These are phyloP conservation scores for Petasospora fabianii DNA, from an alignment of 1,139 yeast species.

Conservation along the genomic window DNA sequence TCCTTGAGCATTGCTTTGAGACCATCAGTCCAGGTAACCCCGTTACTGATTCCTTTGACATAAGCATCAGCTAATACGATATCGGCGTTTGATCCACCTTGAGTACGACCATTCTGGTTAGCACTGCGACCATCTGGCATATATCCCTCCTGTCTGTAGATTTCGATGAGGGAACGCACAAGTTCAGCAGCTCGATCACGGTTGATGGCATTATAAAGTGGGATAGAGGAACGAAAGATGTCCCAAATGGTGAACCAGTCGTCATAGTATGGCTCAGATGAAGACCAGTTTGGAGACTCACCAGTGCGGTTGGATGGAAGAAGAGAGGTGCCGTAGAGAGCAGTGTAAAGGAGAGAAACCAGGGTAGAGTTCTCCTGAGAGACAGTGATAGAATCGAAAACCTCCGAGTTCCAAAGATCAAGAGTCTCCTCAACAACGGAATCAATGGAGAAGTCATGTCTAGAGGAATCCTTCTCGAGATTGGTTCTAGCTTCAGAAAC, in stretches of 20 bases:
- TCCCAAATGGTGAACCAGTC: slow-evolving; percentile 43
- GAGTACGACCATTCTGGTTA: slow-evolving; percentile 39
- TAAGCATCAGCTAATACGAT: slow-evolving; percentile 40
- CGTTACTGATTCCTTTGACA: slow-evolving; percentile 29
- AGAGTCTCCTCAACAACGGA: slow-evolving; percentile 27
- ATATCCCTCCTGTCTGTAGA: slow-evolving; percentile 35
- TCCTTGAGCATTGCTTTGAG: slow-evolving; percentile 37
- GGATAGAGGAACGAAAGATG: slow-evolving; percentile 36
- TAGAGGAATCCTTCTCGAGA: slow-evolving; percentile 26
- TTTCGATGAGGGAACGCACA: slow-evolving; percentile 32
- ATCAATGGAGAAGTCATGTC: slow-evolving; percentile 26
- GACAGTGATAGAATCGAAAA: slow-evolving; percentile 29
- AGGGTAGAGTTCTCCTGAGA: slow-evolving; percentile 27
- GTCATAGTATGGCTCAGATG: slow-evolving; percentile 34
- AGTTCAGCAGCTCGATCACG: slow-evolving; percentile 34
- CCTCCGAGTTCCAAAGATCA: slow-evolving; percentile 31
- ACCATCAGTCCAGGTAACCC: slow-evolving; percentile 34
- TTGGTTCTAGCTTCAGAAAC: slow-evolving; percentile 34
- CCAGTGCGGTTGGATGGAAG: slow-evolving; percentile 39
- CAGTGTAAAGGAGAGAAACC: slow-evolving; percentile 30
- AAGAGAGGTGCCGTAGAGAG: slow-evolving; percentile 36
- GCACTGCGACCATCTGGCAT: slow-evolving; percentile 41
- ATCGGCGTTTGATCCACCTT: slow-evolving; percentile 41
- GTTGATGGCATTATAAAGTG: slow-evolving; percentile 32
- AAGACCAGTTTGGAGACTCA: slow-evolving; percentile 32